Evolutionary conservation across 2,329 filamentous ascomycete genomes (phyloP).

Genomic region (Colletotrichum limetticola): DNA sequence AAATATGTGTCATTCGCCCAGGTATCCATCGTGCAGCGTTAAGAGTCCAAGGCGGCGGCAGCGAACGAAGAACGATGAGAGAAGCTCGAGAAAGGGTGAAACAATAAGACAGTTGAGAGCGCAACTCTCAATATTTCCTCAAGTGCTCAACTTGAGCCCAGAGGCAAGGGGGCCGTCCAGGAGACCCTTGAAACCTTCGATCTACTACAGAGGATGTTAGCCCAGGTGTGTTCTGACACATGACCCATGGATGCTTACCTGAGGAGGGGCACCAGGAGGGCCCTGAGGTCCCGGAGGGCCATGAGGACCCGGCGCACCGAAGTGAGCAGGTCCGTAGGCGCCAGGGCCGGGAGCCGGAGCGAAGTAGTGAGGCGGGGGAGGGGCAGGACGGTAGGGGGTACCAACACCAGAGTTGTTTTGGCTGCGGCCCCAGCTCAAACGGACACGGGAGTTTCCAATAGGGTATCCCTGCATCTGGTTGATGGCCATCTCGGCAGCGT

Average conservation of each 20-base stretch:
- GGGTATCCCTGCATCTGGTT: conserved; percentile 99
- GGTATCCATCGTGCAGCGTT: conserved; percentile 35
- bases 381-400: conserved; percentile 95
- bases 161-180: conserved; percentile 1
- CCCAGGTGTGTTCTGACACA: neutral
- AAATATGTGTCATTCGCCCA: conserved; percentile 34
- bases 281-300: conserved; percentile 50
- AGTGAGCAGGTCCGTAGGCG: conserved; percentile 58
- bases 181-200: conserved; percentile 5
- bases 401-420: conserved; percentile 99
- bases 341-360: conserved; percentile 47
- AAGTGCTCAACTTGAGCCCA: neutral
- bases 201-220: conserved; percentile 26
- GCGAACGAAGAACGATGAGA: conserved; percentile 23
- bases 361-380: conserved; percentile 69
- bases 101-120: conserved; percentile 24
- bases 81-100: conserved; percentile 17
- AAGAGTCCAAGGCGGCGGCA: conserved; percentile 32
- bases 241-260: conserved; percentile 11
- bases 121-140: neutral
- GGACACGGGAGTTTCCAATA: conserved; percentile 97
- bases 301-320: conserved; percentile 59
- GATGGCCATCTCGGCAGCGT: conserved; percentile 99
- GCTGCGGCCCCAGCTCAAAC: conserved; percentile 95
- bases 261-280: conserved; percentile 48